These are phyloP conservation scores for Solanum paucissectum DNA, from an alignment of 257 asterid species.

Conservation along the genomic window DNA sequence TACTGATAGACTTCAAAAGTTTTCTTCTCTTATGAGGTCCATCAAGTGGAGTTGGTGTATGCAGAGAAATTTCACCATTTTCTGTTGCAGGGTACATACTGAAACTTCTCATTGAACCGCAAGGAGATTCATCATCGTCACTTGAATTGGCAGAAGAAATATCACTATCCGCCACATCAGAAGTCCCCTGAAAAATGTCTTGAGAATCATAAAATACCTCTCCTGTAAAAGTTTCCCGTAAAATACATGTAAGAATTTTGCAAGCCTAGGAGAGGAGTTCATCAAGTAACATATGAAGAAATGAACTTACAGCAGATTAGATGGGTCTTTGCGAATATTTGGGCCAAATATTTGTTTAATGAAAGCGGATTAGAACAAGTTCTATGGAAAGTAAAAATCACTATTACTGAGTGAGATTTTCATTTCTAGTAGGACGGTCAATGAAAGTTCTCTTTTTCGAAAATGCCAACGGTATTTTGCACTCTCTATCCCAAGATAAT, in stretches of 20 bases:
- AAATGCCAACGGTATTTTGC: neutral
- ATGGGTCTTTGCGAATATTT: neutral
- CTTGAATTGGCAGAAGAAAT: slow-evolving; percentile 8
- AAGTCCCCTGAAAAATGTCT: slow-evolving; percentile 31
- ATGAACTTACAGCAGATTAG: neutral
- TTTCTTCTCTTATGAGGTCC: slow-evolving; percentile 70
- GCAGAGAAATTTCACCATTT: slow-evolving; percentile 13
- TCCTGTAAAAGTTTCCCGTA: slow-evolving; percentile 36
- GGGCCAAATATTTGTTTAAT: neutral
- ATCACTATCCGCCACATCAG: slow-evolving; percentile 14
- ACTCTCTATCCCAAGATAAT: neutral
- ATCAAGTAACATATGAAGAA: neutral
- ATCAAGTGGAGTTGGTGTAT: slow-evolving; percentile 53
- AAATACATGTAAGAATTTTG: neutral
- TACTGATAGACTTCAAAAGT: slow-evolving; percentile 32
- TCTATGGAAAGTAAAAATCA: neutral
- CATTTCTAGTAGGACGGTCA: neutral
- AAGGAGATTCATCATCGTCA: slow-evolving; percentile 36
- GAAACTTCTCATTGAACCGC: slow-evolving; percentile 35
- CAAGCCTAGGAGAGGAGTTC: neutral
- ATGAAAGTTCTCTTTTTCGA: neutral
- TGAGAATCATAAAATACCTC: slow-evolving; percentile 71
- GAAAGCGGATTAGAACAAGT: neutral
- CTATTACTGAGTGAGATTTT: neutral
- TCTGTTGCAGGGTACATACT: slow-evolving; percentile 28